These are phyloP conservation scores for Trametopsis cervina DNA, from an alignment of 768 basidiomycete genomes.

Conservation along the genomic window DNA sequence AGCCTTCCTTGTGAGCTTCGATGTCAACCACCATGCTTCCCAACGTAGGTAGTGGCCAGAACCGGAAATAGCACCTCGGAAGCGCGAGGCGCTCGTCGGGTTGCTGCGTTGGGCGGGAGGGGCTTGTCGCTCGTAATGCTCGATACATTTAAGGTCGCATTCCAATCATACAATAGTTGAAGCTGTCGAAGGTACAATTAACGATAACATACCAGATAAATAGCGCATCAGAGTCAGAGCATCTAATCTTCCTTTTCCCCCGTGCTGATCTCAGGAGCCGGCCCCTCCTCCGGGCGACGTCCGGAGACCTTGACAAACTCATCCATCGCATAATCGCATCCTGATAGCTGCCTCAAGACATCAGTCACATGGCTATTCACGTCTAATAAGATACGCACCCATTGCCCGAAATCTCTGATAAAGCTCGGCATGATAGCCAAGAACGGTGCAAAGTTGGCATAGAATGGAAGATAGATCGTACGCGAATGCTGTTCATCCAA, in stretches of 20 bases:
- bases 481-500: constrained; percentile 76
- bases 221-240: neutral
- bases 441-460: constrained; percentile 50
- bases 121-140: too few species aligned
- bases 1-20: neutral
- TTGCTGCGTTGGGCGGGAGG: neutral
- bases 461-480: constrained; percentile 68
- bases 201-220: neutral
- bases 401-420: constrained; percentile 65
- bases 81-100: neutral
- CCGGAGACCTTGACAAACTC: constrained; percentile 61
- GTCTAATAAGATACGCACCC: constrained; percentile 36
- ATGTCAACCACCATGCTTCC: neutral
- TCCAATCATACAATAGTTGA: too few species aligned
- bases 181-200: too few species aligned
- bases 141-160: too few species aligned
- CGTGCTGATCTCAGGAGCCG: constrained; percentile 10
- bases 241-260: neutral
- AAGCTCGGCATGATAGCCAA: constrained; percentile 62
- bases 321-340: constrained; percentile 68
- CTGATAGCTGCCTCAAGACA: constrained; percentile 41
- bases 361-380: neutral
- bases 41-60: neutral
- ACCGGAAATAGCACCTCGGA: neutral
- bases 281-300: constrained; percentile 48